Base-by-base conservation (phyloP, 345 rosid species). In the Mercurialis annua region DNA sequence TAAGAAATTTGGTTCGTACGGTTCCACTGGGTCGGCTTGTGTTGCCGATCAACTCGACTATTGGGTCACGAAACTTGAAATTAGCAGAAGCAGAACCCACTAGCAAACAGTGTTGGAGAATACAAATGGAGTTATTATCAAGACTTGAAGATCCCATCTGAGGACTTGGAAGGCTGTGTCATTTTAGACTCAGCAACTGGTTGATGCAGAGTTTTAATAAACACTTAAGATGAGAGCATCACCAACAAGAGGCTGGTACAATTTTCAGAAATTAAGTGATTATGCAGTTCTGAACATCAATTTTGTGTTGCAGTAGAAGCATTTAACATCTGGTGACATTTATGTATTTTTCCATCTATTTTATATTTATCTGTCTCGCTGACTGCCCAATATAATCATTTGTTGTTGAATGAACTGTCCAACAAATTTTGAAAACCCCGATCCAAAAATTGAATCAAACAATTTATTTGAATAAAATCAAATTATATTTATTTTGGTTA, bases 1-100 rank as follows among this genome's bases (percentile, higher is more conserved):
- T 20, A 83, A 80, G 64, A 94, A 94, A 62, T 91, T 94, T 80
- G 36, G 82, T 64, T 89, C 93, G 0, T 91, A 78, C 40, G 97
- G 97, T 43, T 94, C 93, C 0, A 87, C 87, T 0, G 99, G 99
- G 1, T 83, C 83, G 1, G 84, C 70, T 15, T 83, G 87, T 29
- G 95, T 91, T 9, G 76, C 90, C 1, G 65, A 57, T 38, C 96
- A 94, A 67, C 81, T 94, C 10, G 75, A 81, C 55, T 76, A 74
- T 76, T 94, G 99, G 96, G 75, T 76, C 59, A 49, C 52, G 11
- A 86, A 84, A 80, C 92, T 94, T 43, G 78, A 65, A 49, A 72
- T 83, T 46, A 40, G 67, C 62, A 31, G 11, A 55, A 65, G 66
- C n/a, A 21, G 36, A 62, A 5, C 53, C 55, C 58, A 34, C 30